phyloP scores from a whole-genome alignment of 2,329 filamentous ascomycete species.

The Gnomoniopsis sp. region DNA sequence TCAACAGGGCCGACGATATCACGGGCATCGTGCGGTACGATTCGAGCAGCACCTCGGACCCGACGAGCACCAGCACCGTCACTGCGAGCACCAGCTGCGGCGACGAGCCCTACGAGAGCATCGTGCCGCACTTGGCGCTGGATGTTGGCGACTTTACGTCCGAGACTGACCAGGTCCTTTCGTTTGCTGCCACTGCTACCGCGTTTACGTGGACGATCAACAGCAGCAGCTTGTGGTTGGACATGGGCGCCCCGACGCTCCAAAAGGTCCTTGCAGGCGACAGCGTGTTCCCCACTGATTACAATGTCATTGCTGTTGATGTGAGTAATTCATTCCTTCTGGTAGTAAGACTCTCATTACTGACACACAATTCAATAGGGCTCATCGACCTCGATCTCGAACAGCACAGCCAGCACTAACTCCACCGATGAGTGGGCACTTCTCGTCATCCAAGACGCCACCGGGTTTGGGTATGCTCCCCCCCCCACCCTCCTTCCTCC shows the following conservation, averaged over 20 bases:
- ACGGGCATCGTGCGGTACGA: conserved; percentile 27
- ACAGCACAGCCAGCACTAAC: not conserved
- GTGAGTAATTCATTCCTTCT: conserved; percentile 5
- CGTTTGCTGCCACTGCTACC: not conserved
- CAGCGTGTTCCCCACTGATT: conserved; percentile 16
- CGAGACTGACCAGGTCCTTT: conserved; percentile 5
- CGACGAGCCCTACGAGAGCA: conserved; percentile 23
- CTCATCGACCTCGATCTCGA: conserved; percentile 4
- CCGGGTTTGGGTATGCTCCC: conserved; percentile 17
- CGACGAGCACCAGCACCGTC: conserved; percentile 11
- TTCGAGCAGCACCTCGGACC: conserved; percentile 12
- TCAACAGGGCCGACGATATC: conserved; percentile 16
- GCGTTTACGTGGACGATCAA: conserved; percentile 25
- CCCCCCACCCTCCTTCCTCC: too few species aligned
- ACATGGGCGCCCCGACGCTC: conserved; percentile 24
- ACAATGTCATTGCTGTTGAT: conserved; percentile 19
- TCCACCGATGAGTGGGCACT: conserved; percentile 24
- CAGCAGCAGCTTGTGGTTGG: conserved; percentile 19
- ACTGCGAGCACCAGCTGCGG: conserved; percentile 18
- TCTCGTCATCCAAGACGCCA: conserved; percentile 26
- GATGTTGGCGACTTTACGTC: conserved; percentile 18
- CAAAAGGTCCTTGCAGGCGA: conserved; percentile 4
- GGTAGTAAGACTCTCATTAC: not conserved
- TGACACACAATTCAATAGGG: not conserved
- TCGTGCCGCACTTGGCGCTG: conserved; percentile 25